Base-by-base conservation (phyloP, 2,329 filamentous ascomycete genomes). In the Cryphonectria parasitica region DNA sequence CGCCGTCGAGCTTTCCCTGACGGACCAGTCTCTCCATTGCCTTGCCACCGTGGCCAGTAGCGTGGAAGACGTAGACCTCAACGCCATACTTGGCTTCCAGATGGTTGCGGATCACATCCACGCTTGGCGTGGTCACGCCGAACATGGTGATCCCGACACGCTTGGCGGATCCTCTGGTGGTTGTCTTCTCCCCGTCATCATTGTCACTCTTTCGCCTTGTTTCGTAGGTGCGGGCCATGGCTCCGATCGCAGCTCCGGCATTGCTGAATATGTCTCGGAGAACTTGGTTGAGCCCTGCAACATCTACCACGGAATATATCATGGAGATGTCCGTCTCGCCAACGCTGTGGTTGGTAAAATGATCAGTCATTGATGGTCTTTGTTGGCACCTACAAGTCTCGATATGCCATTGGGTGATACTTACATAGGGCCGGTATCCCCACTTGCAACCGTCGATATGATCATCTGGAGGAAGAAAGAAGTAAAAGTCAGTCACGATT, bases 301-400 rank as follows among this genome's bases (percentile, higher is more conserved):
- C 85, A 70, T 93, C 91, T 19, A 92, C 90, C 1, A 93, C 89
- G 22, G 86, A 90, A 75, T 92, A 91, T 87, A 92, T 90, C 80
- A 93, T 85, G 0, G 86, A 87, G 63, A 92, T 90, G 73, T 93
- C 91, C 0, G 87, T 88, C 77, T 92, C 90, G 56, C 87, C 89
- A 1, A 93, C 82, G 25, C 63, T 64, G 41, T 45, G 28, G 8
- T 7, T 15, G 8, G 10, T 39, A 10, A 15, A 19, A 10, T 34
- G 31, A 41, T 52, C 54, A 58, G 28, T 19, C 15, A 58, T 45
- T 45, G n/a, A 39, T 45, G 17, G 39, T 28, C 28, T 28, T 36
- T 39, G 36, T 39, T 13, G 28, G 3, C 36, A 64, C 4, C 19
- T 15, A 10, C 17, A 19, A 10, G n/a, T 15, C 34, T 34, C 34